Percentiles rank a stretch among this genome's conserved stretches.
Conservation (phyloP, 306 rosid genomes). For the Mimosa bimucronata region DNA sequence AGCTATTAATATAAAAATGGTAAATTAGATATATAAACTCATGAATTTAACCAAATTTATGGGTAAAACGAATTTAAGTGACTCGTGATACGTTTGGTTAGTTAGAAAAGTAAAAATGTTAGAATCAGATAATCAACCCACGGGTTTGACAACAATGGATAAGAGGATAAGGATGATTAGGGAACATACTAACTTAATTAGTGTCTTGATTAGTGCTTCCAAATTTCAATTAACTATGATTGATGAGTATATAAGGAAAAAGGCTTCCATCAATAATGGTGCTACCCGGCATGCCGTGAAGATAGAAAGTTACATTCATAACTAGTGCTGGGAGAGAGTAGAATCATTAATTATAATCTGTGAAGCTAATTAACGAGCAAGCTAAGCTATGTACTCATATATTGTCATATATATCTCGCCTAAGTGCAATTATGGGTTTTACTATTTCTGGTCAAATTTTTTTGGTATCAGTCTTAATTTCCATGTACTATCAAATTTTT, state of each 20-base stretch:
- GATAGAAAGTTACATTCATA: neutral
- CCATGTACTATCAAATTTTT: neutral
- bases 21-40: no score
- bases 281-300: neutral
- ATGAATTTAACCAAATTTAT: no score
- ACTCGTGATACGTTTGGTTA: no score
- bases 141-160: no score
- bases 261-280: neutral
- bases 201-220: no score
- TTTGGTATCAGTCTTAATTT: slow-evolving; percentile 31
- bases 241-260: neutral
- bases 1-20: no score
- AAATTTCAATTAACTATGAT: no score
- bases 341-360: slow-evolving; percentile 10
- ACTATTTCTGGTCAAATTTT: slow-evolving; percentile 38
- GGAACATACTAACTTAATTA: no score
- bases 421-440: neutral
- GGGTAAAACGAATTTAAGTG: no score
- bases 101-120: no score
- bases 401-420: slow-evolving; percentile 3
- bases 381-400: neutral
- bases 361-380: slow-evolving; percentile 9
- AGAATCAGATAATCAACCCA: no score
- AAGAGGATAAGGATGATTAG: no score
- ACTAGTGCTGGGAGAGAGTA: neutral